phyloP scores from a whole-genome alignment of 2,329 filamentous ascomycete species.

The Xylaria sp. region DNA sequence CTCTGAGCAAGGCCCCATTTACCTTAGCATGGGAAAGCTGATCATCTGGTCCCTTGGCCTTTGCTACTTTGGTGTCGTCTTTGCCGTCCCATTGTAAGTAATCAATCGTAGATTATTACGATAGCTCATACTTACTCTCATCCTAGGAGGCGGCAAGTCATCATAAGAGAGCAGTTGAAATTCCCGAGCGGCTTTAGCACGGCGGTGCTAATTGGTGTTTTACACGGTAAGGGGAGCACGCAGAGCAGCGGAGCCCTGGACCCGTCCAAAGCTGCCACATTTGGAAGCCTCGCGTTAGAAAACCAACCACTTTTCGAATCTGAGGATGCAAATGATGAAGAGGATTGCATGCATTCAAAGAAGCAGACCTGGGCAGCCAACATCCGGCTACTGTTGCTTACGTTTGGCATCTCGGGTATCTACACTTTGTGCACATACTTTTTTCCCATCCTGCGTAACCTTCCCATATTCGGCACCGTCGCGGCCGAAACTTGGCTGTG shows the following conservation, averaged over 20 bases:
- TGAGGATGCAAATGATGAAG: slow-evolving; percentile 40
- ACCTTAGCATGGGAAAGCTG: slow-evolving; percentile 78
- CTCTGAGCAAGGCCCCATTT: slow-evolving; percentile 82
- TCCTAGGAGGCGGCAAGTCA: slow-evolving; percentile 80
- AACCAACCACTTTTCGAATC: slow-evolving; percentile 47
- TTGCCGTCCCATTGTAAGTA: slow-evolving; percentile 83
- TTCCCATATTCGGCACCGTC: slow-evolving; percentile 84
- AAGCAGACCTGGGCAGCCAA: slow-evolving; percentile 60
- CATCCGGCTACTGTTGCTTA: slow-evolving; percentile 65
- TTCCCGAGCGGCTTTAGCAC: slow-evolving; percentile 97
- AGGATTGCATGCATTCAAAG: slow-evolving; percentile 47
- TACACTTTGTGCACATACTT: slow-evolving; percentile 91
- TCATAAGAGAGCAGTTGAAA: slow-evolving; percentile 89
- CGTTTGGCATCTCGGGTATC: slow-evolving; percentile 68
- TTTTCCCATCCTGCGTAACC: slow-evolving; percentile 81
- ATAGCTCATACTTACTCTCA: slow-evolving; percentile 15
- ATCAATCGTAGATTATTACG: neutral
- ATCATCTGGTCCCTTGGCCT: slow-evolving; percentile 92
- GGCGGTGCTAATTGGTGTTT: slow-evolving; percentile 88
- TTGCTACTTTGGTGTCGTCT: slow-evolving; percentile 96
- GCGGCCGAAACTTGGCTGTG: slow-evolving; percentile 88
- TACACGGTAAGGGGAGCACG: slow-evolving; percentile 73
- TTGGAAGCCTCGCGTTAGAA: slow-evolving; percentile 50
- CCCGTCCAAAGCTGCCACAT: slow-evolving; percentile 47
- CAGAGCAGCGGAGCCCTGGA: slow-evolving; percentile 46